phyloP scores from a whole-genome alignment of 805 yeast genomes.

The Zygotorulaspora sp. region DNA sequence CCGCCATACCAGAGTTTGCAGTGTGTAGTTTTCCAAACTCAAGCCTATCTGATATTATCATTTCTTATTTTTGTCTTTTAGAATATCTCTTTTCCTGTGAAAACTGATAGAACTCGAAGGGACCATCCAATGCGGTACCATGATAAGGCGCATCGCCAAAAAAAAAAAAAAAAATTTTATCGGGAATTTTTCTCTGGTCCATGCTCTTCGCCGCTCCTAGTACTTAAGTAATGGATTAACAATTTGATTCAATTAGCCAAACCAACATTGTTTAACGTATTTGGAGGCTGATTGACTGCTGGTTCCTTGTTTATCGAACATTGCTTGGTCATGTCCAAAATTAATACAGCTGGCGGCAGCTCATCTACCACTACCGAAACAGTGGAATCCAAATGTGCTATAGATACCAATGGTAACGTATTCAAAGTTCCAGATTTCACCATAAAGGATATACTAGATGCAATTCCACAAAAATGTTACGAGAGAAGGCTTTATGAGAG shows the following conservation, averaged over 20 bases:
- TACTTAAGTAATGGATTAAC: background rate
- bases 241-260: too few relatives aligned
- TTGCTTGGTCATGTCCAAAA: background rate
- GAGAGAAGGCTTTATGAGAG: slow-evolving; percentile 54
- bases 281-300: too few relatives aligned
- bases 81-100: too few relatives aligned
- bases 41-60: too few relatives aligned
- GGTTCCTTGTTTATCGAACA: too few relatives aligned
- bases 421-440: slow-evolving; percentile 72
- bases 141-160: background rate
- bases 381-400: slow-evolving; percentile 36
- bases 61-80: too few relatives aligned
- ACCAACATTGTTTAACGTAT: too few relatives aligned
- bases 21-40: too few relatives aligned
- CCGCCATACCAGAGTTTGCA: too few relatives aligned
- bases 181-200: background rate
- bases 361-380: slow-evolving; percentile 15
- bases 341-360: slow-evolving; percentile 5
- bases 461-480: slow-evolving; percentile 72
- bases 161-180: slow-evolving; percentile 1
- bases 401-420: slow-evolving; percentile 59
- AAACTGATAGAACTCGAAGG: too few relatives aligned
- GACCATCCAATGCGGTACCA: too few relatives aligned
- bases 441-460: slow-evolving; percentile 67
- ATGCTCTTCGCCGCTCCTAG: background rate